Base-by-base conservation (phyloP, 208 protist genomes). In the Leishmania martiniquensis region DNA sequence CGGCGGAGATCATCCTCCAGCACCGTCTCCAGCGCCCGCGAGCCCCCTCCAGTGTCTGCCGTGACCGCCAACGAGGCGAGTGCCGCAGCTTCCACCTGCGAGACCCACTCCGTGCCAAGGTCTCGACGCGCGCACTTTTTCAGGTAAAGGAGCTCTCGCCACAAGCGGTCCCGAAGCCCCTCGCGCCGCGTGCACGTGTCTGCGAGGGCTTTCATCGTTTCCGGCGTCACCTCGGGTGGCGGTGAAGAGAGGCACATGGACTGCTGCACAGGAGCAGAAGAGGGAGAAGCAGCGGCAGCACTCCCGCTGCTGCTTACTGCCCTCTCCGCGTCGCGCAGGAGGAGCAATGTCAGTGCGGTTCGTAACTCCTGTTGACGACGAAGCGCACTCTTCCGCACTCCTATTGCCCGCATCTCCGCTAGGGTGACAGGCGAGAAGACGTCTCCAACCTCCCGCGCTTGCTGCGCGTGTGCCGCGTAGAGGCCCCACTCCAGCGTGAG, bases 111-210 rank as follows among this genome's bases (percentile, higher is more conserved):
- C 32, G 57, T 42, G 1, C 80, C 80, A 17, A 84, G 72, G 67
- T 62, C 75, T 1, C 80, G 80, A 20, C 68, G 74, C 5, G 75
- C 75, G 42, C 82, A 65, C 79, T 88, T 85, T 65, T 87, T 83
- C 9, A 92, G 76, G 72, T 81, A 92, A 22, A 90, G 68, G 1
- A 92, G 67, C 71, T 92, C 86, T 9, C 74, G 82, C 71, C 37
- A 72, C 4, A 92, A 74, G 15, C 71, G 76, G 60, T 84, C 82
- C 13, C 80, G 69, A 59, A 92, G 66, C 10, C 32, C 42, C 12
- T 84, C 80, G 0, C 69, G 70, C 25, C 70, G 80, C 20, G 80
- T 51, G 32, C 80, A 84, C 10, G 73, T 67, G 45, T 84, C 80
- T 32, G 60, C 0, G 20, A 47, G 39, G 20, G 75, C 60, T 44